These are phyloP conservation scores for Euphorbia pulcherrima DNA, from an alignment of 345 rosid species.

Conservation along the genomic window DNA sequence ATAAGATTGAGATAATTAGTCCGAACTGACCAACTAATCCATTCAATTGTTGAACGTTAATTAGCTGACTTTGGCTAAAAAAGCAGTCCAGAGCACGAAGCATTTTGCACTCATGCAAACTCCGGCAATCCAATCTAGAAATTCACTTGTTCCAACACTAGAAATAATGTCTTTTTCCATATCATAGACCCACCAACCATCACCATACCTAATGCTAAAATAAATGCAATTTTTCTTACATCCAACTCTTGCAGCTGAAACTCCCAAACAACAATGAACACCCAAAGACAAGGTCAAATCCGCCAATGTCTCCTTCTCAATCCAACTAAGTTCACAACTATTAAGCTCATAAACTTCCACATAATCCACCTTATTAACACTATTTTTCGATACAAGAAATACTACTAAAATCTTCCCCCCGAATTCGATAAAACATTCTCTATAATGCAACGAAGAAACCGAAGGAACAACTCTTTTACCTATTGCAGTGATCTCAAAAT, in stretches of 20 bases:
- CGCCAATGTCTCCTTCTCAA: conserved; percentile 12
- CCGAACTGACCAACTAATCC: too few relatives aligned
- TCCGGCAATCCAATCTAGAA: too few relatives aligned
- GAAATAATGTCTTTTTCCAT: too few relatives aligned
- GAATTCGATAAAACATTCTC: conserved; percentile 32
- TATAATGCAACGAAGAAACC: conserved; percentile 10
- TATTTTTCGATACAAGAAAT: conserved; percentile 22
- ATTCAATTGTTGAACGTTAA: too few relatives aligned
- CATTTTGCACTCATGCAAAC: too few relatives aligned
- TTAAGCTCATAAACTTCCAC: conserved; percentile 28
- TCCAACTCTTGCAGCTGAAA: conserved; percentile 17
- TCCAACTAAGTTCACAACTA: conserved; percentile 13
- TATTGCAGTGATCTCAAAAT: conserved; percentile 9
- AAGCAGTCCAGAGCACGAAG: too few relatives aligned
- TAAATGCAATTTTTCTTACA: conserved; percentile 19
- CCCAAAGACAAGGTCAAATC: conserved; percentile 25
- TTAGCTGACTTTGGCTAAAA: too few relatives aligned
- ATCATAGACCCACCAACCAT: conserved; percentile 20
- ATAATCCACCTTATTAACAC: conserved; percentile 19
- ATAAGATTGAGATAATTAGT: too few relatives aligned
- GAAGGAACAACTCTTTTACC: conserved; percentile 25
- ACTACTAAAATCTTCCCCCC: conserved; percentile 20
- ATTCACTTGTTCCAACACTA: too few relatives aligned
- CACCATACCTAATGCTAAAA: neutral
- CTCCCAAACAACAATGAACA: conserved; percentile 25